Evolutionary conservation across 805 yeast species (phyloP), one percentile per base, ranked within the genome.

Genomic region (Metschnikowia cerradonensis): DNA sequence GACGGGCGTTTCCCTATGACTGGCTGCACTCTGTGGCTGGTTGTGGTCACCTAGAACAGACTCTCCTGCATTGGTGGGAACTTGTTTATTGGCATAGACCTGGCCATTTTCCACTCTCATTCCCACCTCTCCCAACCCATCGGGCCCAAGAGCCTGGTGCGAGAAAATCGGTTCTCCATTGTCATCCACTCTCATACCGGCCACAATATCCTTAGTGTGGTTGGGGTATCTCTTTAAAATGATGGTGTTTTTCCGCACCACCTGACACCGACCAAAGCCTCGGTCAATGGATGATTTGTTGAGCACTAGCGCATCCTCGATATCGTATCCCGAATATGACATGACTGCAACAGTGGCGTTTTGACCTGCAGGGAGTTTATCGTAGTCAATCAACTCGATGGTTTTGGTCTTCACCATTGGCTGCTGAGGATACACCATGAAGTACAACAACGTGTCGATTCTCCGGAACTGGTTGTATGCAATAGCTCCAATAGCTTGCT

Each of bases 401-500:
- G 99, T 94, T 67, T 90, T 89, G 3, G 98, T 90, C 72, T 94
- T 94, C 26, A 94, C 99, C 98, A 94, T 89, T 0, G 99, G 99
- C 67, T 94, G 98, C 71, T 94, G 98, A 4, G 99, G 99, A 65
- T 94, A 94, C n/a, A 90, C 96, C 96, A 94, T 88, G 57, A 94
- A 76, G 64, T 94, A 94, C 57, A 94, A 75, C 63, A 94, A 72
- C 1, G 99, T 94, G 65, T 94, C 99, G 58, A 94, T 92, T 68
- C 99, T 84, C 65, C 90, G 81, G 73, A 94, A 88, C 71, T 94
- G 99, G 68, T 94, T 94, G 67, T 94, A 94, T 10, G 96, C 97
- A 70, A 94, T 94, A 2, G 98, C 98, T 60, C 99, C 99, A 69
- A 94, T 92, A n/a, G 99, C 99, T 74, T 94, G 99, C 72, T 90